Evolutionary conservation across 352 stramenopile species (phyloP).

Genomic region (Globisporangium okanoganense): DNA sequence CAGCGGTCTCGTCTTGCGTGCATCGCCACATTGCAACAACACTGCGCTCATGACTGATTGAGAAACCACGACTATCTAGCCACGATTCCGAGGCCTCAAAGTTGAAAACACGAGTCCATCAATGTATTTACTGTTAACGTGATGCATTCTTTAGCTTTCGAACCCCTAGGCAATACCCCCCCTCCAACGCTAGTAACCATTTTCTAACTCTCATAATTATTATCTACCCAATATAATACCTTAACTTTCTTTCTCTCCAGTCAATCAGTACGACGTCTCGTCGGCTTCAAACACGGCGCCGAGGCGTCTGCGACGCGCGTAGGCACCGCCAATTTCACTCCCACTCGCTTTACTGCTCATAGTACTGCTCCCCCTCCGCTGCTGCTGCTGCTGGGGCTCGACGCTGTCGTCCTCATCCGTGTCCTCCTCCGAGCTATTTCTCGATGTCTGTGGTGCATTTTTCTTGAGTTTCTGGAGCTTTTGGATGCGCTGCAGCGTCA

Average conservation of each 20-base stretch:
- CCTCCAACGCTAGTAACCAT: too few species aligned
- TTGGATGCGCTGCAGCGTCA: slow-evolving; percentile 53
- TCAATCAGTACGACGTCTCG: not conserved
- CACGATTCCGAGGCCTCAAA: too few species aligned
- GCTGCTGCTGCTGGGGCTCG: not conserved
- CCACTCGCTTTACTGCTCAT: not conserved
- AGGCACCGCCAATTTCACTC: not conserved
- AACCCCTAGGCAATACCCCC: too few species aligned
- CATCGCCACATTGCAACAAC: too few species aligned
- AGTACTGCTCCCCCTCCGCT: too few species aligned
- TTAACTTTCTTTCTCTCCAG: not conserved
- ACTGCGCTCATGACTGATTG: too few species aligned
- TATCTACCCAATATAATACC: not conserved
- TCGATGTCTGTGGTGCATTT: not conserved
- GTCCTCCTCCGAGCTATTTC: slow-evolving; percentile 10
- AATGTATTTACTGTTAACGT: too few species aligned
- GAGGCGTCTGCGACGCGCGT: not conserved
- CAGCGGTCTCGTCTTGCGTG: too few species aligned
- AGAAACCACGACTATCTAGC: too few species aligned
- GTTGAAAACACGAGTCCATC: too few species aligned
- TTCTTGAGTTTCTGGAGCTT: slow-evolving; percentile 21
- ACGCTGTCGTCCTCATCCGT: not conserved
- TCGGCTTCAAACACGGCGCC: slow-evolving; percentile 1
- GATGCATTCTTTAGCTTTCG: too few species aligned
- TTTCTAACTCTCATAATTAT: not conserved